Base-by-base conservation (phyloP, 2,329 filamentous ascomycete genomes). In the Trichoderma koningiopsis region DNA sequence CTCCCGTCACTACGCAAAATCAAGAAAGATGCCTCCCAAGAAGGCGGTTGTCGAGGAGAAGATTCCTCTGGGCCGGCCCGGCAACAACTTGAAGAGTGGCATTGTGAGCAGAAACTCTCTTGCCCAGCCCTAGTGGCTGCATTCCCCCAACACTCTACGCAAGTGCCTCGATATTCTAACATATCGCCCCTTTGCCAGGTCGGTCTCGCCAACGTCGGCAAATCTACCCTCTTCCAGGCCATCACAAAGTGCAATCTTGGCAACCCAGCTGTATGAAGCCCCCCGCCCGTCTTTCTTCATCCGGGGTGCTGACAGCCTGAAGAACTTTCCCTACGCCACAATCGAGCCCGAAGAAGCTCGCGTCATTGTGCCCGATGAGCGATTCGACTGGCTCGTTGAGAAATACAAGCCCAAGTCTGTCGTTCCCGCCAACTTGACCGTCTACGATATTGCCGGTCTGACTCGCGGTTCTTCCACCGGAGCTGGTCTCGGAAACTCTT, bases 321-420 rank as follows among this genome's bases (percentile, higher is more conserved):
- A 93, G 90, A 99, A 99, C 85, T 99, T 98, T 81, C 96, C 96
- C 68, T 99, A 97, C 86, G 96, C 96, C 79, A 99, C 96, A 77
- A 99, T 99, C 82, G 94, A 99, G 75, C 96, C 96, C 59, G 96
- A 99, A 86, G 96, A 99, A 85, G 93, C 96, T 73, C 93, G 95
- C 76, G 96, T 99, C 82, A 89, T 99, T 76, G 96, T 99, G 40
- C 96, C 96, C 58, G 96, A 99, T 84, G 93, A 92, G 72, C 92
- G 96, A 72, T 99, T 92, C 83, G 94, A 98, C 85, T 97, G 94
- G 94, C 87, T 99, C 64, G 92, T 90, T 81, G 87, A 96, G 75
- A 96, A 97, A 82, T 99, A 98, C 88, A 94, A 97, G 83, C 96
- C 96, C 80, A 98, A 98, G 86, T 98, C 95, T 57, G 84, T 88